Conservation (phyloP, 1,284 basidiomycete genomes). For the Moesziomyces globuligerus region DNA sequence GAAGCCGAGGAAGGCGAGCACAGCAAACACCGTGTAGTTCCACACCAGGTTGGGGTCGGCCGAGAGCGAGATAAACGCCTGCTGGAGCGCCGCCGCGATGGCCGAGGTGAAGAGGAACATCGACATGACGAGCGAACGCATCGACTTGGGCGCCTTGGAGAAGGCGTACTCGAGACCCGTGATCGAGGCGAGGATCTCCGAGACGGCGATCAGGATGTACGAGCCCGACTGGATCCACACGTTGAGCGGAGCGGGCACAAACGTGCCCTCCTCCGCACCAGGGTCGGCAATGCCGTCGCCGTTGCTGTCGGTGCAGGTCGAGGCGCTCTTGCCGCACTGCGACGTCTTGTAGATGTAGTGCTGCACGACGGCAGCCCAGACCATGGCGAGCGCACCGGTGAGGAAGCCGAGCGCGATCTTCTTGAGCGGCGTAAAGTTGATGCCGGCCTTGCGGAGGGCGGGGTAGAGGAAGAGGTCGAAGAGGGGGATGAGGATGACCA, state of each 20-base stretch:
- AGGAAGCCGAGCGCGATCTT: conserved; percentile 80
- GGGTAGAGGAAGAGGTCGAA: conserved; percentile 76
- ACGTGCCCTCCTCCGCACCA: conserved; percentile 15
- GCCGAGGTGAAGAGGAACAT: conserved; percentile 76
- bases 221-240: conserved; percentile 70
- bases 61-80: conserved; percentile 73
- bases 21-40: conserved; percentile 72
- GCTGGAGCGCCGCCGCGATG: conserved; percentile 70
- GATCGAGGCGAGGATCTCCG: conserved; percentile 82
- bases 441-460: conserved; percentile 73
- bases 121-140: conserved; percentile 68
- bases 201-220: conserved; percentile 70
- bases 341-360: conserved; percentile 71
- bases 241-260: conserved; percentile 52
- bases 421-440: conserved; percentile 73
- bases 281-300: conserved; percentile 39
- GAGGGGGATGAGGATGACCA: conserved; percentile 69
- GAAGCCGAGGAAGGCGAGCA: conserved; percentile 70
- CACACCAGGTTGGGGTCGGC: conserved; percentile 72
- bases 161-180: conserved; percentile 85
- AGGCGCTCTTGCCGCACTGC: conserved; percentile 70
- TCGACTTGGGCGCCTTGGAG: conserved; percentile 72
- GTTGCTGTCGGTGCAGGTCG: conserved; percentile 61
- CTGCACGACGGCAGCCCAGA: conserved; percentile 74
- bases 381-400: conserved; percentile 71